Conservation (phyloP, 805 yeast genomes). For the Jamesozyma rosinii region DNA sequence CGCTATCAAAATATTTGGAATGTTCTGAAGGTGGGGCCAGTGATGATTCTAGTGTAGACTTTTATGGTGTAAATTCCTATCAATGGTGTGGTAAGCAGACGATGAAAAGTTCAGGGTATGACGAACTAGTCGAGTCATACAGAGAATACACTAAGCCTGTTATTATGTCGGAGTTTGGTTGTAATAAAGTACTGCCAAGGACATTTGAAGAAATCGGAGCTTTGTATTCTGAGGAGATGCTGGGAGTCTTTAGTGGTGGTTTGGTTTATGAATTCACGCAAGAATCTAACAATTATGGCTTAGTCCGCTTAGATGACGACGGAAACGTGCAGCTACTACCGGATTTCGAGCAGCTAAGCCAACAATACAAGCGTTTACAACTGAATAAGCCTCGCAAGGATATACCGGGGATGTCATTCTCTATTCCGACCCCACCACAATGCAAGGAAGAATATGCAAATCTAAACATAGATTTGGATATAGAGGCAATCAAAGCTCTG, state of each 20-base stretch:
- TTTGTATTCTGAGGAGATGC: conserved; percentile 64
- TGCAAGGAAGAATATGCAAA: conserved; percentile 33
- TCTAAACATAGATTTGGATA: conserved; percentile 35
- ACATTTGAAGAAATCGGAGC: conserved; percentile 65
- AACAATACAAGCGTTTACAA: conserved; percentile 35
- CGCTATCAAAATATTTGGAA: conserved; percentile 72
- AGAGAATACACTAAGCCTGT: conserved; percentile 62
- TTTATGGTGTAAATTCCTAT: conserved; percentile 90
- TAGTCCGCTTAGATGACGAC: conserved; percentile 44
- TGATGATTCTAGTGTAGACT: conserved; percentile 54
- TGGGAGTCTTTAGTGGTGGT: conserved; percentile 74
- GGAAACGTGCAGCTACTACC: conserved; percentile 35
- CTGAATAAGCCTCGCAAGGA: conserved; percentile 11
- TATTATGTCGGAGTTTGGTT: conserved; percentile 86
- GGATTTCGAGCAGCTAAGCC: conserved; percentile 44
- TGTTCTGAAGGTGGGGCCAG: conserved; percentile 48
- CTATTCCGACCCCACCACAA: background rate
- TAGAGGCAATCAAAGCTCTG: conserved; percentile 34
- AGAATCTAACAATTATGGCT: conserved; percentile 71
- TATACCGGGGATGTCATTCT: background rate
- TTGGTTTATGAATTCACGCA: conserved; percentile 73
- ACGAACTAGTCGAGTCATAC: conserved; percentile 62
- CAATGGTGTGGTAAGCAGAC: conserved; percentile 95
- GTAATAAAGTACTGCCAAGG: conserved; percentile 75
- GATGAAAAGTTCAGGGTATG: conserved; percentile 68